phyloP scores from a whole-genome alignment of 352 stramenopile genomes.

The Thalassiosira hispida region DNA sequence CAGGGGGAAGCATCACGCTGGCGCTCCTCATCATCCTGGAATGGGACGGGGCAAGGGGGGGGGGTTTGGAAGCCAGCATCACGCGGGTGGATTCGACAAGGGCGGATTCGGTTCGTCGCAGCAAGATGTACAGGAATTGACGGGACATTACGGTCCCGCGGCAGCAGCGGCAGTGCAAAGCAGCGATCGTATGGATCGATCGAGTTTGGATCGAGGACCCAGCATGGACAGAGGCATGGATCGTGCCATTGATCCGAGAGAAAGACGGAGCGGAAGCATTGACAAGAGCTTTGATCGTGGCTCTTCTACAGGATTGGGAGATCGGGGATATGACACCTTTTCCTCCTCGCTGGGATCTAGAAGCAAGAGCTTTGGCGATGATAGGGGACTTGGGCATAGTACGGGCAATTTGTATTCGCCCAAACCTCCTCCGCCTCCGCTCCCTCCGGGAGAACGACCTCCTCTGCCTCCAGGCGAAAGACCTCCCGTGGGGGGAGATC shows the following conservation, averaged over 20 bases:
- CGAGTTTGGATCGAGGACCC: background rate
- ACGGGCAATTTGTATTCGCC: background rate
- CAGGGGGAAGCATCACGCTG: background rate
- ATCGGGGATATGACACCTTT: conserved; percentile 21
- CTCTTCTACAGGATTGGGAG: background rate
- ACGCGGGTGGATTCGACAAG: background rate
- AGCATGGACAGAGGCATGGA: background rate
- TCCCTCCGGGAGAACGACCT: background rate
- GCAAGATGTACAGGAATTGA: background rate
- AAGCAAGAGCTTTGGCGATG: conserved; percentile 25
- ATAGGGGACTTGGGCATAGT: background rate
- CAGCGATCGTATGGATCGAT: background rate
- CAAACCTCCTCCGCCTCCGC: conserved; percentile 1
- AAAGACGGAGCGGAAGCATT: background rate
- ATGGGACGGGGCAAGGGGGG: background rate
- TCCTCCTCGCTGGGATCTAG: conserved; percentile 2
- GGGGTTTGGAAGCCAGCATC: no score
- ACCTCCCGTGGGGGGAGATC: no score
- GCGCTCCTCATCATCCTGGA: no score
- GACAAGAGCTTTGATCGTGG: conserved; percentile 16
- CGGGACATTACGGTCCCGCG: conserved; percentile 12
- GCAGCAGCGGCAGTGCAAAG: background rate
- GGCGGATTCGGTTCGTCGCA: background rate
- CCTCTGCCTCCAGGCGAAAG: background rate
- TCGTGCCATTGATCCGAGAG: background rate